Evolutionary conservation across 768 basidiomycete species (phyloP), one percentile per base, ranked within the genome.

Genomic region (Collybiopsis confluens): DNA sequence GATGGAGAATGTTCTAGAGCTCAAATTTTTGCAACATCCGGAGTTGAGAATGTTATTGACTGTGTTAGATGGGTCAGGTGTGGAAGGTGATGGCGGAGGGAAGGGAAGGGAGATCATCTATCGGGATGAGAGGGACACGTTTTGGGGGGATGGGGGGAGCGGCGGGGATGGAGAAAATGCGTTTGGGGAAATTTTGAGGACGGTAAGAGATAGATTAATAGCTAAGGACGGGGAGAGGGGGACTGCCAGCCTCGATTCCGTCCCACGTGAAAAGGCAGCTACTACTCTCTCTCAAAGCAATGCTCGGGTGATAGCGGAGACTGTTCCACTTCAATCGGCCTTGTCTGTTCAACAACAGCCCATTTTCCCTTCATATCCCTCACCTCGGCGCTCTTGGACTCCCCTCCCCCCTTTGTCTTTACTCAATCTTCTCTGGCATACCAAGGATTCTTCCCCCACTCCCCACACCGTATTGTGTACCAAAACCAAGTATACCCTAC

Each of bases 1-100:
- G 87, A 80, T 89, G 82, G 81, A 86, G 40, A 80, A 85, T 6
- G 86, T 85, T 30, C 59, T 90, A 44, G 75, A 75, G 56, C 61
- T 75, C 56, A 92, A 92, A 63, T 85, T 92, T 60, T 76, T 70
- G 44, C 90, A 92, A 69, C 86, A 92, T 62, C 70, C 78, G 0
- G 70, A 77, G 28, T 64, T 92, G 51, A 78, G 82, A 30, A 55
- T 55, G 18, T 61, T 79, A 61, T 75, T 92, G 15, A 62, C 44
- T 27, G 35, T n/a, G n/a, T n/a, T n/a, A n/a, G n/a, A n/a, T n/a
- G n/a, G n/a, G n/a, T n/a, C n/a, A n/a, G n/a, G n/a, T n/a, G n/a
- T n/a, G n/a, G n/a, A n/a, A n/a, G n/a, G n/a, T n/a, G 11, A 61
- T 66, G 20, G 89, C 88, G 2, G 78, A 74, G 8, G 72, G 15